phyloP scores from a whole-genome alignment of 2,329 filamentous ascomycete genomes.

The Arachnopeziza araneosa region DNA sequence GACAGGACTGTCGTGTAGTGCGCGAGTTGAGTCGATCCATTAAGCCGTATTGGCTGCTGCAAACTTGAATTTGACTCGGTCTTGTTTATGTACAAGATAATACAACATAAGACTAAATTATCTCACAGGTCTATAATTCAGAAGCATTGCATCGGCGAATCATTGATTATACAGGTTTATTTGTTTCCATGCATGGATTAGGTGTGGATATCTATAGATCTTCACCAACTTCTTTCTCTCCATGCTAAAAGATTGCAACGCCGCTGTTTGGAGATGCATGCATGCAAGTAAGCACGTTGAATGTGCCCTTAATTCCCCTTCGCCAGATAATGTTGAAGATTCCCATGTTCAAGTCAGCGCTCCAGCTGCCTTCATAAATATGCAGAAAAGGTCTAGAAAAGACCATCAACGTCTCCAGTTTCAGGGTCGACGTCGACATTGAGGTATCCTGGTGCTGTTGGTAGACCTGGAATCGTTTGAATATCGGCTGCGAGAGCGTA shows the following conservation, averaged over 20 bases:
- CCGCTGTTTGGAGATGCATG: conserved; percentile 23
- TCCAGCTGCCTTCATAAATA: not conserved
- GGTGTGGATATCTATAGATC: conserved; percentile 15
- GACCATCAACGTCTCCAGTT: conserved; percentile 79
- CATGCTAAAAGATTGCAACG: conserved; percentile 16
- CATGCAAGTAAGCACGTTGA: conserved; percentile 20
- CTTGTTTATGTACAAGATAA: too few species aligned
- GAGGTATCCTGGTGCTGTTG: conserved; percentile 90
- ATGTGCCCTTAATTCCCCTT: conserved; percentile 14
- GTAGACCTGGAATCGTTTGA: conserved; percentile 93
- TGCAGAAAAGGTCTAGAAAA: conserved; percentile 59
- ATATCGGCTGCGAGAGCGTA: conserved; percentile 96
- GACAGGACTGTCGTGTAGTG: too few species aligned
- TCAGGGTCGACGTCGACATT: conserved; percentile 83
- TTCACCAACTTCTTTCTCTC: conserved; percentile 6
- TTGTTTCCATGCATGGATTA: conserved; percentile 17
- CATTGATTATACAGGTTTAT: not conserved
- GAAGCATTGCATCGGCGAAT: not conserved
- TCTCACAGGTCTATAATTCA: too few species aligned
- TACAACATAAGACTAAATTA: too few species aligned
- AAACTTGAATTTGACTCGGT: too few species aligned
- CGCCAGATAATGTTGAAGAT: conserved; percentile 21
- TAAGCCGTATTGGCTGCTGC: too few species aligned
- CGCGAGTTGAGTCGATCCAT: too few species aligned
- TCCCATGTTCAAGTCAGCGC: not conserved